These are phyloP conservation scores for Colletotrichum sp. DNA, from an alignment of 2,329 filamentous ascomycete genomes.

Conservation along the genomic window DNA sequence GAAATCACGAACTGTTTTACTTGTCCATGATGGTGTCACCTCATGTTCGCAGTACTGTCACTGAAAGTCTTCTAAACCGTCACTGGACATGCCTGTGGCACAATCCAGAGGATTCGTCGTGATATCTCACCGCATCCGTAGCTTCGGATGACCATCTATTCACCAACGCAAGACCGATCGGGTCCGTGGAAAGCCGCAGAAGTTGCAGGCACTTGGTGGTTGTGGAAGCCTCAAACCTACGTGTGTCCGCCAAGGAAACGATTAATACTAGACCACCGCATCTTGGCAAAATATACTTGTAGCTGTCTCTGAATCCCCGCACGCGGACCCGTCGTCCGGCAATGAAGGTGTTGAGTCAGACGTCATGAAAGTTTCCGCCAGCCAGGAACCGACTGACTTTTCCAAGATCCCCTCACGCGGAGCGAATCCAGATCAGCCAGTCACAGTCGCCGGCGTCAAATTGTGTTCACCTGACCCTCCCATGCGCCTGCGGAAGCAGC, in stretches of 20 bases:
- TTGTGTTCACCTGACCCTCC: not conserved
- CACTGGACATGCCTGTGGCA: fast-evolving
- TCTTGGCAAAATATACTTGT: not conserved
- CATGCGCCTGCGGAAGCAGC: not conserved
- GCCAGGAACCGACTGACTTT: not conserved
- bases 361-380: not conserved
- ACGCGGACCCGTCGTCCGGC: not conserved
- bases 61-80: not conserved
- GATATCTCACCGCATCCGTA: not conserved
- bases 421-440: not conserved
- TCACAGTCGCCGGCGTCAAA: not conserved
- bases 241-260: not conserved
- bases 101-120: not conserved
- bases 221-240: not conserved
- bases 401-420: not conserved
- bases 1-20: not conserved
- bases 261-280: not conserved
- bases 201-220: not conserved
- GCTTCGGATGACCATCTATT: not conserved
- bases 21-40: not conserved
- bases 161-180: not conserved
- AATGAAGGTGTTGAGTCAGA: not conserved
- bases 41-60: not conserved
- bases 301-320: not conserved
- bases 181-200: not conserved